These are phyloP conservation scores for Tephrocybe sp. DNA, from an alignment of 768 basidiomycete genomes.

Conservation along the genomic window DNA sequence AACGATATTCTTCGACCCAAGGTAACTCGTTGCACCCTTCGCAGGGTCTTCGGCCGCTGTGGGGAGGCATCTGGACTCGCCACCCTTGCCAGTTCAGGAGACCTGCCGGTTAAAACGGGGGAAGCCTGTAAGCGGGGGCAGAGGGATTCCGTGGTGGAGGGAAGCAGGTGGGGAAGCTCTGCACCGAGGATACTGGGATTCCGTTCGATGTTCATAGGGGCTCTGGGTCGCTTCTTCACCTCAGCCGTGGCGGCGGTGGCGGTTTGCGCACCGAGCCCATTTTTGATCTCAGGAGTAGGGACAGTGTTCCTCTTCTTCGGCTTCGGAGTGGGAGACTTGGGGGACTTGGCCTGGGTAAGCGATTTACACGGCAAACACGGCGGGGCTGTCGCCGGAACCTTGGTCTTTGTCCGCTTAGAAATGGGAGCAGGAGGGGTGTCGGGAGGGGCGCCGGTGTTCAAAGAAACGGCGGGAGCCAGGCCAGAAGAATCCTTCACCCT, in stretches of 20 bases:
- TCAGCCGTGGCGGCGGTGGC: slow-evolving; percentile 5
- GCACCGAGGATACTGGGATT: slow-evolving; percentile 68
- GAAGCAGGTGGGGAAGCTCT: slow-evolving; percentile 51
- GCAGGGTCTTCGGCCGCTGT: slow-evolving; percentile 40
- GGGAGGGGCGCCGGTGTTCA: slow-evolving; percentile 21
- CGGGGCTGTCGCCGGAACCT: slow-evolving; percentile 18
- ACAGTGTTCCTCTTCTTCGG: slow-evolving; percentile 11
- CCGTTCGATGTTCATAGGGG: slow-evolving; percentile 50
- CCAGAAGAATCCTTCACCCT: slow-evolving; percentile 31
- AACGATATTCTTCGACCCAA: slow-evolving; percentile 66
- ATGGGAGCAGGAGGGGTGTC: slow-evolving; percentile 18
- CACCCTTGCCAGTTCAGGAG: not conserved
- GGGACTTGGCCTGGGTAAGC: slow-evolving; percentile 6
- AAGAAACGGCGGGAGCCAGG: slow-evolving; percentile 19
- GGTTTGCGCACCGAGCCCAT: not conserved
- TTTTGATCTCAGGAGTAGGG: not conserved
- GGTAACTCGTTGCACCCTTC: slow-evolving; percentile 46
- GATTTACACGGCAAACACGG: slow-evolving; percentile 16
- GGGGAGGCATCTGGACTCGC: slow-evolving; percentile 12
- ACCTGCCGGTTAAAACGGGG: slow-evolving; percentile 12
- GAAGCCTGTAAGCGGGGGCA: slow-evolving; percentile 8
- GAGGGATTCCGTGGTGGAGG: slow-evolving; percentile 13
- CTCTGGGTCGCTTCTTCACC: slow-evolving; percentile 17
- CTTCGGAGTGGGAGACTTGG: slow-evolving; percentile 26
- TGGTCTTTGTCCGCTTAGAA: slow-evolving; percentile 19